phyloP scores from a whole-genome alignment of 768 basidiomycete species.

The Tricholoma flavovirens region DNA sequence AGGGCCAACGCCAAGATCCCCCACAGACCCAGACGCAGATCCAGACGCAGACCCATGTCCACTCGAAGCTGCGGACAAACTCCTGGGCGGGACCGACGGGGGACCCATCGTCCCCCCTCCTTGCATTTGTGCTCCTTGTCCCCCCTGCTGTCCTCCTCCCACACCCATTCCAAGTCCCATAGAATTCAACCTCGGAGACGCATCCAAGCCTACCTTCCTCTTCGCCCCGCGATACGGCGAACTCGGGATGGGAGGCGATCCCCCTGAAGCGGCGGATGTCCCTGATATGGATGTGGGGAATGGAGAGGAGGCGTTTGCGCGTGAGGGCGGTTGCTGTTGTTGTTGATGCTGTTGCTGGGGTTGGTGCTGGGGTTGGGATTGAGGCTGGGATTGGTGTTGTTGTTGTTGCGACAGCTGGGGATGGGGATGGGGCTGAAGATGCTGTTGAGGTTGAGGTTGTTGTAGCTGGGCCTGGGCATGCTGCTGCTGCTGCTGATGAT shows the following conservation, averaged over 20 bases:
- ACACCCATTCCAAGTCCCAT: neutral
- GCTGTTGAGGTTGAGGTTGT: neutral
- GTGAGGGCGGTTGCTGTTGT: constrained; percentile 7
- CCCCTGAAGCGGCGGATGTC: neutral
- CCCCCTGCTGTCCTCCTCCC: neutral
- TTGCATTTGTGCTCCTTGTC: too few species aligned
- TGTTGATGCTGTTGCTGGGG: constrained; percentile 12
- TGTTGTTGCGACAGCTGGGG: neutral
- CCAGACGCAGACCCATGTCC: neutral
- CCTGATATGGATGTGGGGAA: neutral
- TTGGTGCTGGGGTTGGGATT: constrained; percentile 8
- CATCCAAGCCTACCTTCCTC: constrained; percentile 22
- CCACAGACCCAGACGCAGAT: constrained; percentile 2
- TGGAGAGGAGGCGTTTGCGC: constrained; percentile 1
- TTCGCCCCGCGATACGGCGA: constrained; percentile 28
- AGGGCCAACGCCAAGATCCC: constrained; percentile 2
- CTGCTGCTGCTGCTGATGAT: constrained; percentile 9
- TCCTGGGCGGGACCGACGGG: constrained; percentile 17
- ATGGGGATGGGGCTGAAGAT: neutral
- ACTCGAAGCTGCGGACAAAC: constrained; percentile 6
- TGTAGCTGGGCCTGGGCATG: constrained; percentile 3
- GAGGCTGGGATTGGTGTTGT: neutral
- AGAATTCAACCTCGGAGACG: constrained; percentile 15
- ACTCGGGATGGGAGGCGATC: constrained; percentile 11
- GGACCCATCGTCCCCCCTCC: constrained; percentile 16